phyloP scores from a whole-genome alignment of 257 asterid species.

The Hygrophila difformis region DNA sequence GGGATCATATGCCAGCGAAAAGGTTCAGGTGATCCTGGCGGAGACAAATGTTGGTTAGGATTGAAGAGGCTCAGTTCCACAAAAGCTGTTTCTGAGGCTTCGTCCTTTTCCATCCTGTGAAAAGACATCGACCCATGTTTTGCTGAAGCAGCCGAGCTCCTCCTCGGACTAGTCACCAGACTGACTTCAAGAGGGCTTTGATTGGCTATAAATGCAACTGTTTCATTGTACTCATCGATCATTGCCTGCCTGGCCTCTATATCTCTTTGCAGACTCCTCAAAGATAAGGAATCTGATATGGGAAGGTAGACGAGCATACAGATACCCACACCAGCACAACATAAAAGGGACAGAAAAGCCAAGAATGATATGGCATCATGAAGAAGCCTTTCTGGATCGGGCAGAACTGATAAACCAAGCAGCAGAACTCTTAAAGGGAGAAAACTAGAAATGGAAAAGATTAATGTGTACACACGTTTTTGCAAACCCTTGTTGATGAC shows the following conservation, averaged over 20 bases:
- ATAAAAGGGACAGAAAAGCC: constrained; percentile 80
- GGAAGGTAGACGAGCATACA: constrained; percentile 84
- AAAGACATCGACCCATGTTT: constrained; percentile 60
- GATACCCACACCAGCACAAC: constrained; percentile 70
- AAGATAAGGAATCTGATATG: constrained; percentile 67
- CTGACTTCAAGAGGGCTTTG: constrained; percentile 38
- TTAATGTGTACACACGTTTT: constrained; percentile 73
- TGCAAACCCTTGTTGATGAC: constrained; percentile 91
- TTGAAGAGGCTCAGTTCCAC: constrained; percentile 87
- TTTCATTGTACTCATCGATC: constrained; percentile 44
- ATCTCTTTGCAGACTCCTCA: constrained; percentile 59
- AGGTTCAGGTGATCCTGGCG: constrained; percentile 63
- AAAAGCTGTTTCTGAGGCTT: constrained; percentile 44
- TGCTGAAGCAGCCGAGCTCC: constrained; percentile 35
- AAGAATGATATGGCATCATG: constrained; percentile 59
- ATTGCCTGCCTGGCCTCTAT: constrained; percentile 45
- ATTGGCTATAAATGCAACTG: constrained; percentile 54
- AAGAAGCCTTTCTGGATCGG: constrained; percentile 35
- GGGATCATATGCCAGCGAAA: constrained; percentile 71
- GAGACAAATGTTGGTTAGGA: constrained; percentile 47
- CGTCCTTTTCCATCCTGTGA: constrained; percentile 44
- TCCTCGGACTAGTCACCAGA: constrained; percentile 30
- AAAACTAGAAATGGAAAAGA: constrained; percentile 46
- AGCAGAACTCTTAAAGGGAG: constrained; percentile 64
- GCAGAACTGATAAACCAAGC: constrained; percentile 68